Evolutionary conservation across 169 alveolate genomes (phyloP), one percentile per base, ranked within the genome.

Genomic region (Plasmodium relictum): DNA sequence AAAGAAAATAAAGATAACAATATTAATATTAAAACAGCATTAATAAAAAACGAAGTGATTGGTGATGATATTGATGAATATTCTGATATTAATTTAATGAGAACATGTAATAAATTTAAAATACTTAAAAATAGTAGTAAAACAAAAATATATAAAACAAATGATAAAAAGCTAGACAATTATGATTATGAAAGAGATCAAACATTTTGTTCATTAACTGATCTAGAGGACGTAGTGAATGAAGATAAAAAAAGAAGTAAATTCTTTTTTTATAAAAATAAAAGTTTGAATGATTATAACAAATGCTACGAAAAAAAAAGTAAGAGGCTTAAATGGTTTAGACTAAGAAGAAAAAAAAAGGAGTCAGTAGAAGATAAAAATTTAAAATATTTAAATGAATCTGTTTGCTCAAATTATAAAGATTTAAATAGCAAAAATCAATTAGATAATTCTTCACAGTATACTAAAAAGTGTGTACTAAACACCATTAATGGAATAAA

Each of bases 11-110:
- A 59, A 18, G 92, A 93, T 58, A 83, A 69, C 12, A 92, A 94
- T 71, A 56, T 92, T 31, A 92, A 94, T 92, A 72, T 94, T 45
- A 91, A 89, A 92, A 73, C 92, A 6, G 88, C 94, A 31, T 71
- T 90, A 41, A 73, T 93, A 22, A 88, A 71, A 58, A 93, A 92
- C 22, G 94, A 92, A 58, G 83, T 92, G 20, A 93, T 68, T 66
- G 70, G 72, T 24, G 91, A 83, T 68, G 91, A 83, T 58, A 68
- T 22, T 71, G 91, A 83, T 9, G 91, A 83, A 16, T 66, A 66
- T 45, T 52, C 52, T 14, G 83, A 83, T 54, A 83, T 45, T 58
- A 83, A 58, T 56, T 39, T 83, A 26, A 83, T 83, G 83, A 68
- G 83, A 48, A 68, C 80, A 6, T 83, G 91, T 26, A 80, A 83